Evolutionary conservation across 2,329 filamentous ascomycete genomes (phyloP), one percentile per base, ranked within the genome.

Genomic region (Microcera coccophila): DNA sequence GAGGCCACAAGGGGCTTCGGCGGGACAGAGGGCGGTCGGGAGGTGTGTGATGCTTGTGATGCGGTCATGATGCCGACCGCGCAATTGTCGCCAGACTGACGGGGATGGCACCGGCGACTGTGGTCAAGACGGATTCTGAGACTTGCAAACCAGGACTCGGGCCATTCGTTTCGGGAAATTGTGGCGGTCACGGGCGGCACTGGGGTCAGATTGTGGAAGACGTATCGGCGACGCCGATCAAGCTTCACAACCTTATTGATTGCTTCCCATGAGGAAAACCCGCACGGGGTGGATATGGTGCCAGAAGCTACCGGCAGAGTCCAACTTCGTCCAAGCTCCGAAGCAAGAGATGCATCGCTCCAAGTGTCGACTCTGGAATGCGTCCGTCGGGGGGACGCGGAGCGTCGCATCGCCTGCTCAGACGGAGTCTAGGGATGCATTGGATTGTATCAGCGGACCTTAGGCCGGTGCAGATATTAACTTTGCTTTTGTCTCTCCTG

Each of bases 191-290:
- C 24, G 29, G 38, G 42, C 42, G 39, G 44, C 8, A 17, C 33
- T 20, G 18, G 43, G 43, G 46, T 48, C 42, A 48, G 48, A 55
- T 45, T 50, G 47, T 9, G 20, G 33, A 35, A 19, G 46, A 44
- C 38, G 37, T 47, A 56, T 58, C 55, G 55, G 55, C 49, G 51
- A 58, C 44, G 47, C 55, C 55, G 55, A 58, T 39, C 41, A 44
- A 51, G 39, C 53, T 57, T 49, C 7, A 41, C 42, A 58, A 58
- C 55, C 55, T 47, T 58, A 57, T 58, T 54, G 41, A 45, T 24
- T 38, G 38, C 15, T 36, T 18, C 39, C 35, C 39, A 31, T 35
- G 9, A 3, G 10, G 10, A 10, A 3, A 35, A 4, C 55, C 51
- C 58, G 58, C 54, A n/a, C n/a, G n/a, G n/a, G n/a, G n/a, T n/a